A percentile compares a stretch with the other conserved stretches of the same genome.
Conservation (phyloP, 192 early-diverging fungal species). For the Piromyces sp. region DNA sequence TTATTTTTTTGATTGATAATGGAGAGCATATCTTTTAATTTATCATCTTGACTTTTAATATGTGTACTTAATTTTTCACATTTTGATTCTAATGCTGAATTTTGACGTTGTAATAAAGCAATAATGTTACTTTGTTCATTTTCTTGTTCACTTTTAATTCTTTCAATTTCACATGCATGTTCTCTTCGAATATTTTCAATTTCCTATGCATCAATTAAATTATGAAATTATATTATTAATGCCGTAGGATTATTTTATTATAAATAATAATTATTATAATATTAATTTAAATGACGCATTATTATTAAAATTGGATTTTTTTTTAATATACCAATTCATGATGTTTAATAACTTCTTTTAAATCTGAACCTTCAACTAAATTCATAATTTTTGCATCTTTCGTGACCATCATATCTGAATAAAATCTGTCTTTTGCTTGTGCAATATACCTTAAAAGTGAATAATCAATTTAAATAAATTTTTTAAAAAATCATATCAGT, state of each 20-base stretch:
- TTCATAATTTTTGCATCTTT: conserved; percentile 52
- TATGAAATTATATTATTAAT: no score
- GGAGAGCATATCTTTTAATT: conserved; percentile 27
- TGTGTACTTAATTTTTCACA: conserved; percentile 38
- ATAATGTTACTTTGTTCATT: conserved; percentile 34
- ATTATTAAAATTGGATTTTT: no score
- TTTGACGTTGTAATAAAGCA: conserved; percentile 36
- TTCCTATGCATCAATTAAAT: no score
- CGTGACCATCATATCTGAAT: conserved; percentile 43
- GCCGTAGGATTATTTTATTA: no score
- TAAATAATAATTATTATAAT: no score
- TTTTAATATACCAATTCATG: conserved; percentile 23
- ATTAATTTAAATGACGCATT: no score
- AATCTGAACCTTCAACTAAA: conserved; percentile 36
- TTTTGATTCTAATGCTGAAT: conserved; percentile 32
- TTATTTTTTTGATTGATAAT: conserved; percentile 35
- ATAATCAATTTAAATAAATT: neutral
- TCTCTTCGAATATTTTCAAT: conserved; percentile 39
- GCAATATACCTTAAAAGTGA: conserved; percentile 17
- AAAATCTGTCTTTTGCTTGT: conserved; percentile 48
- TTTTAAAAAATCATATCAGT: no score
- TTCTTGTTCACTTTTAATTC: conserved; percentile 41
- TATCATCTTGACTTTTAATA: conserved; percentile 29
- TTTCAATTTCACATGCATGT: conserved; percentile 34
- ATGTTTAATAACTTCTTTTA: conserved; percentile 41